These are phyloP conservation scores for Termitomyces eurrhizus DNA, from an alignment of 768 basidiomycete species.

Conservation along the genomic window DNA sequence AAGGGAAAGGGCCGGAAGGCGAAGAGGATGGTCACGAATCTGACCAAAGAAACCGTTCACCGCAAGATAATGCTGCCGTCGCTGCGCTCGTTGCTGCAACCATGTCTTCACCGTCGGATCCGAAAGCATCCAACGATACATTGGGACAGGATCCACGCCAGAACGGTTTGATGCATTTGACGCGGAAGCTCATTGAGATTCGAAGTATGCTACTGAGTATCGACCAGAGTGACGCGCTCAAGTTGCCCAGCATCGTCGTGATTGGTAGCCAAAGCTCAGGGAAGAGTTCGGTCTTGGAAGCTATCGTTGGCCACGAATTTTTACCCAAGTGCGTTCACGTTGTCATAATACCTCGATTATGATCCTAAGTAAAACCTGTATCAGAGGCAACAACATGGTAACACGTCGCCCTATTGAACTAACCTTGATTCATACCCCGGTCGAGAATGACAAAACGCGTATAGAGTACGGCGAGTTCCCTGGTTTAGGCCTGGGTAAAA, in stretches of 20 bases:
- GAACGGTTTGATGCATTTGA: slow-evolving; percentile 91
- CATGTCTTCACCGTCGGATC: slow-evolving; percentile 71
- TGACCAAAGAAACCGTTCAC: slow-evolving; percentile 42
- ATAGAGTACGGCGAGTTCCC: slow-evolving; percentile 95
- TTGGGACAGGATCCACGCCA: slow-evolving; percentile 45
- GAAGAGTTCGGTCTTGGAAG: slow-evolving; percentile 96
- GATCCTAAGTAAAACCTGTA: neutral
- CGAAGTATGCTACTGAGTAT: slow-evolving; percentile 92
- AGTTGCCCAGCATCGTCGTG: slow-evolving; percentile 95
- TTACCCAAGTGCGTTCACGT: slow-evolving; percentile 80
- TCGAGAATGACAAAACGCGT: slow-evolving; percentile 46
- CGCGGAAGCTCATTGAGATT: slow-evolving; percentile 94
- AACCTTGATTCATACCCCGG: slow-evolving; percentile 90
- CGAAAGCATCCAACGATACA: slow-evolving; percentile 35
- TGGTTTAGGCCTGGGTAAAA: slow-evolving; percentile 80
- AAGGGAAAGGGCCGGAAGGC: slow-evolving; percentile 25
- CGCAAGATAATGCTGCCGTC: slow-evolving; percentile 58
- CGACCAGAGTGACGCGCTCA: slow-evolving; percentile 92
- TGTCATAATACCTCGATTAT: neutral
- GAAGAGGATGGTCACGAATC: slow-evolving; percentile 28
- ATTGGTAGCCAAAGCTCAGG: slow-evolving; percentile 98
- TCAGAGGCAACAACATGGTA: slow-evolving; percentile 98
- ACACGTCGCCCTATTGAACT: slow-evolving; percentile 97
- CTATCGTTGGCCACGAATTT: slow-evolving; percentile 97
- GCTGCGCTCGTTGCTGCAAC: slow-evolving; percentile 77